Conservation (phyloP, 2,329 filamentous ascomycete species). For the Knoxdaviesia capensis region DNA sequence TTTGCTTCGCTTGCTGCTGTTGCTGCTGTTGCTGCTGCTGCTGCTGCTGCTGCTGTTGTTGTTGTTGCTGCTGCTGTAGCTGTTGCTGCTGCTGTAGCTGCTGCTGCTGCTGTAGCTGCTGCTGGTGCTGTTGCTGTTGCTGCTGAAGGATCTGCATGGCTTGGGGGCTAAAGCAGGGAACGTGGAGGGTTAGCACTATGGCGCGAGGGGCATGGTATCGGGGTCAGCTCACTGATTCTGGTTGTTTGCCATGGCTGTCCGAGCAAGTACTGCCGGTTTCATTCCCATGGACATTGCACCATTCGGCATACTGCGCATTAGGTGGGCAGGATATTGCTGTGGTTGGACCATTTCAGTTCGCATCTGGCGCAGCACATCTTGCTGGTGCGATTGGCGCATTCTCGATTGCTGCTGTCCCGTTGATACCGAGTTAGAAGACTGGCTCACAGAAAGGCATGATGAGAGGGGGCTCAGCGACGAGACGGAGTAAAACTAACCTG, state of each 20-base stretch:
- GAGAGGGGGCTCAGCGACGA: constrained; percentile 3
- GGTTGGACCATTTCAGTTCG: constrained; percentile 36
- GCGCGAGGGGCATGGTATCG: background rate
- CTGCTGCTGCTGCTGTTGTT: no score
- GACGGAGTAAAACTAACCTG: constrained; percentile 38
- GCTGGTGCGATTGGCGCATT: constrained; percentile 55
- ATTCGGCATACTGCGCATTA: constrained; percentile 47
- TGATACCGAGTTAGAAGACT: constrained; percentile 5
- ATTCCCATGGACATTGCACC: constrained; percentile 35
- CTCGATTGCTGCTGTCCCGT: constrained; percentile 40
- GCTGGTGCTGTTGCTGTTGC: no score
- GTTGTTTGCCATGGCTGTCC: constrained; percentile 62
- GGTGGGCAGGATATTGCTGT: constrained; percentile 35
- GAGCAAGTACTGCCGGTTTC: constrained; percentile 44
- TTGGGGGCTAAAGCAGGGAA: constrained; percentile 29
- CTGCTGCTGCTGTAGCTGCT: no score
- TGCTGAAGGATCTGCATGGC: constrained; percentile 46
- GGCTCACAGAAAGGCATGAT: background rate
- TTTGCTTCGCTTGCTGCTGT: constrained; percentile 40
- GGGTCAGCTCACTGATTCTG: constrained; percentile 40
- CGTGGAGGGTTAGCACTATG: constrained; percentile 3
- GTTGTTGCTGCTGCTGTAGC: no score
- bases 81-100: no score
- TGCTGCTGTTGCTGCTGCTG: background rate
- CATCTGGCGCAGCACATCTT: constrained; percentile 56